A percentile compares a stretch with the other conserved stretches of the same genome.
Conservation (phyloP, 208 protist species). For the Crithidia sp. region DNA sequence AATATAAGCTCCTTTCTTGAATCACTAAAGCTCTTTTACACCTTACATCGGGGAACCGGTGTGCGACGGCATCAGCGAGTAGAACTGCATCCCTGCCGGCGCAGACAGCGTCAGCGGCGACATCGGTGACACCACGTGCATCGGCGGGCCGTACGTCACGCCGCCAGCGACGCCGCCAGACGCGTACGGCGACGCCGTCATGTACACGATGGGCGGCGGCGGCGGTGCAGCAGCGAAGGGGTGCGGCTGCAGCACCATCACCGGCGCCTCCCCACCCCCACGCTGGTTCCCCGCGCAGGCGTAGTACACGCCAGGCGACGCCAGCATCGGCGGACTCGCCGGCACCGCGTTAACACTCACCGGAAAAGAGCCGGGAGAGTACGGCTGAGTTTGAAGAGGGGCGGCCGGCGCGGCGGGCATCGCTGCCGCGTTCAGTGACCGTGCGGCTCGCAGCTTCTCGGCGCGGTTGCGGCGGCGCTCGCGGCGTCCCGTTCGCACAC, state of each 20-base stretch:
- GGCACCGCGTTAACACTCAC: background rate
- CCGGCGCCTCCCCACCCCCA: background rate
- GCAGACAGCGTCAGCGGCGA: conserved; percentile 8
- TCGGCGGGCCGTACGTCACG: background rate
- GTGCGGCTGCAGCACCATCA: conserved; percentile 4
- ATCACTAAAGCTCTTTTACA: no score
- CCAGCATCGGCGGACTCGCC: background rate
- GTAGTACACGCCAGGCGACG: conserved; percentile 1
- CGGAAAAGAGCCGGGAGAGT: background rate
- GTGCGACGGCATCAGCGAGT: background rate
- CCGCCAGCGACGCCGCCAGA: background rate
- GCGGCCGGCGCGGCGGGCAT: background rate
- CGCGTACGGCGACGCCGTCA: conserved; percentile 4
- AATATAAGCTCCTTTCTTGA: no score
- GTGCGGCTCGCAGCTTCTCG: no score
- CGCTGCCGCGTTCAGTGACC: conserved; percentile 13
- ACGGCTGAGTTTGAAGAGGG: no score
- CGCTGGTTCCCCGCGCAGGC: background rate
- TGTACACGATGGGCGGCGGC: background rate
- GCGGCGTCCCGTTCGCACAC: background rate
- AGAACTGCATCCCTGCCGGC: background rate
- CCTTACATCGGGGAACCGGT: background rate
- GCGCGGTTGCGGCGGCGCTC: no score
- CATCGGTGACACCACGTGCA: background rate
- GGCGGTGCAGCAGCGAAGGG: background rate